Percentiles rank a stretch among this genome's conserved stretches.
Conservation (phyloP, 2,329 filamentous ascomycete genomes). For the Pochonia chlamydosporia region DNA sequence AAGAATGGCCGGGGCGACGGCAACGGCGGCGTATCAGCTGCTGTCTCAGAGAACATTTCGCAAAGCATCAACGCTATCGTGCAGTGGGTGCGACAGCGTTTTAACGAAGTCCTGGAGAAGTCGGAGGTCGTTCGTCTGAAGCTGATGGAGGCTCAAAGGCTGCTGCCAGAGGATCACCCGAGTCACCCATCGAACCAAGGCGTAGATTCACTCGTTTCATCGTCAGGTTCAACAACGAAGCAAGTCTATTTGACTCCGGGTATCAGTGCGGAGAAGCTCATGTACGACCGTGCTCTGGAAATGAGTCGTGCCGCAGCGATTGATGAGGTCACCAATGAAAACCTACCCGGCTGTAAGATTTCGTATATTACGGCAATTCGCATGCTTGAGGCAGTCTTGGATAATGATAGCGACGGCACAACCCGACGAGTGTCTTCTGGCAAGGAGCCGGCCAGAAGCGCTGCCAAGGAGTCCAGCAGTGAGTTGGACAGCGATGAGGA, state of each 20-base stretch:
- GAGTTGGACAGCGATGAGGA: constrained; percentile 64
- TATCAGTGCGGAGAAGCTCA: constrained; percentile 90
- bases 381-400: constrained; percentile 91
- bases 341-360: constrained; percentile 81
- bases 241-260: constrained; percentile 81
- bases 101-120: constrained; percentile 97
- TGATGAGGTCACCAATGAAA: constrained; percentile 89
- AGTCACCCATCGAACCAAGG: constrained; percentile 77
- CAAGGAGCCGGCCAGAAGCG: constrained; percentile 36
- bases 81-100: constrained; percentile 88
- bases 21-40: constrained; percentile 32
- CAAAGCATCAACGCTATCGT: constrained; percentile 86
- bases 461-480: constrained; percentile 26
- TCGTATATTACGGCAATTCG: constrained; percentile 90
- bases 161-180: constrained; percentile 77
- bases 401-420: constrained; percentile 62
- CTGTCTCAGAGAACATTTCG: constrained; percentile 44
- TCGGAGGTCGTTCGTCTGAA: constrained; percentile 89
- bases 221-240: constrained; percentile 61
- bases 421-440: constrained; percentile 27
- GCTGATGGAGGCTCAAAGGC: constrained; percentile 77
- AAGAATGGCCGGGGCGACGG: constrained; percentile 65
- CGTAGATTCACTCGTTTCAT: constrained; percentile 48
- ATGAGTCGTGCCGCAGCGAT: constrained; percentile 95
- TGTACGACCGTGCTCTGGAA: constrained; percentile 95